Evolutionary conservation across 106 monocot species (phyloP), one percentile per base, ranked within the genome.

Genomic region (Iris macrosiphon): DNA sequence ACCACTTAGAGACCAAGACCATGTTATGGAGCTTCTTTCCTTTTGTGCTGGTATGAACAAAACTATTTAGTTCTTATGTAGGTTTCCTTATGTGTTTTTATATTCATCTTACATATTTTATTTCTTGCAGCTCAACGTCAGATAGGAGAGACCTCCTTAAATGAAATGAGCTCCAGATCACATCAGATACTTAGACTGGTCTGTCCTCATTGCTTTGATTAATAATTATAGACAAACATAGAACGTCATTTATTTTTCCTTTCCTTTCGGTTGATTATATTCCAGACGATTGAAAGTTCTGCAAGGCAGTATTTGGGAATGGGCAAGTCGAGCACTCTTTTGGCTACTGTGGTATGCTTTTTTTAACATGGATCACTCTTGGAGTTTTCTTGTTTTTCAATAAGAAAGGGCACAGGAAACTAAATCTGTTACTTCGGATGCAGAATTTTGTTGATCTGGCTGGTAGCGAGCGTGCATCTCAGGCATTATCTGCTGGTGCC

Each of bases 161-260:
- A 87, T 65, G 87, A 87, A 69, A 67, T 63, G 55, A 87, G 87
- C 56, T 87, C 87, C 46, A 75, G 87, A 78, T 87, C 87, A 30
- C 87, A 87, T 62, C 87, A 87, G 61, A 87, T 87, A 61, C 77
- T 87, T 48, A 66, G 82, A 75, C 60, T 87, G 74, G 87, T 87
- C 25, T 48, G 75, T 41, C 33, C 27, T 12, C 47, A 47, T 47
- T 47, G 7, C 27, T 45, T 31, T 4, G 15, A 6, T 31, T 31
- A 0, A 0, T 20, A 25, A 41, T 26, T 12, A 39, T 35, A 13
- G 37, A 52, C 31, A 25, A 35, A 3, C 3, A 22, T 13, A 31
- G 2, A 21, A 16, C 2, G 16, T 46, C 35, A 15, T 31, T 60
- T 29, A 16, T 6, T 31, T 68, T 30, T 16, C n/a, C 35, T 41